These are phyloP conservation scores for Talinum fruticosum DNA, from an alignment of 148 eudicot genomes.

Conservation along the genomic window DNA sequence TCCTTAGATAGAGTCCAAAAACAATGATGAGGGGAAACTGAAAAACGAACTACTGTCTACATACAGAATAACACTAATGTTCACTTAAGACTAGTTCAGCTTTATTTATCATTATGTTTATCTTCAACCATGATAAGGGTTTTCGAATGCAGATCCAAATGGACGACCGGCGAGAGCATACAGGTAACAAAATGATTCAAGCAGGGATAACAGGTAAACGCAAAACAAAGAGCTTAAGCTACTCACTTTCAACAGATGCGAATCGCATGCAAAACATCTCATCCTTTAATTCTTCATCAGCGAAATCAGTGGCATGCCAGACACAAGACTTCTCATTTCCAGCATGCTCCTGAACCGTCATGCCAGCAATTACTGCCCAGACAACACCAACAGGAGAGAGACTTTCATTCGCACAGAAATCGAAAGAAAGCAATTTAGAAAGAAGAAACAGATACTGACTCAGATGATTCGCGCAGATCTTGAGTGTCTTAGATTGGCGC, in stretches of 20 bases:
- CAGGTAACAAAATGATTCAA: background rate
- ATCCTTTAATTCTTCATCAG: slow-evolving; percentile 88
- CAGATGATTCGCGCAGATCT: slow-evolving; percentile 92
- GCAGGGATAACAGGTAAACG: background rate
- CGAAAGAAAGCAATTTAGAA: background rate
- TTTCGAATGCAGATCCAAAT: too few species aligned
- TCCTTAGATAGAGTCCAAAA: too few species aligned
- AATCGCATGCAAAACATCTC: slow-evolving; percentile 81
- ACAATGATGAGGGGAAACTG: background rate
- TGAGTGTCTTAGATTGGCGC: slow-evolving; percentile 86
- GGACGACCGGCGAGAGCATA: background rate
- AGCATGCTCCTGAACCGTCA: slow-evolving; percentile 88
- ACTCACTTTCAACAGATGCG: slow-evolving; percentile 69
- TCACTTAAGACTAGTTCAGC: too few species aligned
- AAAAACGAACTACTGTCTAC: background rate
- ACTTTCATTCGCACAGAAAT: background rate
- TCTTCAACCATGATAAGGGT: too few species aligned
- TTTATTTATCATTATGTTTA: too few species aligned
- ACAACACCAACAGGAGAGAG: background rate
- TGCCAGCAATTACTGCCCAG: slow-evolving; percentile 50
- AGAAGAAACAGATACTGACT: slow-evolving; percentile 30
- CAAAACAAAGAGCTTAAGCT: background rate
- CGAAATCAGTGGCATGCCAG: slow-evolving; percentile 89
- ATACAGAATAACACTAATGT: too few species aligned
- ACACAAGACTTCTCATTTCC: slow-evolving; percentile 96